Evolutionary conservation across 129 eudicot genomes (phyloP).

Genomic region (Pittosporum tobira): DNA sequence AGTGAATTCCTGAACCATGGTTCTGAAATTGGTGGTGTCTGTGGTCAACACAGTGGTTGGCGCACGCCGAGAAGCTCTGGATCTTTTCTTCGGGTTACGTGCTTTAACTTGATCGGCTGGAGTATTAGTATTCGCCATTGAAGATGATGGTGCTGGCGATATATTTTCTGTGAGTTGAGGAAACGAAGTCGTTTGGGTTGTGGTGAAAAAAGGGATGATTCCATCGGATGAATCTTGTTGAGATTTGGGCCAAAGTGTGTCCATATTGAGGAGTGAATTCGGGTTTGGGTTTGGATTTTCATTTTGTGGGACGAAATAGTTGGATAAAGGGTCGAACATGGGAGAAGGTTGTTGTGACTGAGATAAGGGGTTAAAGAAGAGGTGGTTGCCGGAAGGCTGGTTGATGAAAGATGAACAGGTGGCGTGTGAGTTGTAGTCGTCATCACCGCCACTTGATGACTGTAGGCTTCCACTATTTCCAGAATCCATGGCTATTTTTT

Average conservation of each 20-base stretch:
- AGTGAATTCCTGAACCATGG: conserved; percentile 92
- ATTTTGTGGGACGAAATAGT: conserved; percentile 19
- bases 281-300: conserved; percentile 15
- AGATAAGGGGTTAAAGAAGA: conserved; percentile 13
- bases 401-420: conserved; percentile 20
- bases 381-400: conserved; percentile 14
- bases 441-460: conserved; percentile 66
- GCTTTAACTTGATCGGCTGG: conserved; percentile 4
- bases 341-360: conserved; percentile 14
- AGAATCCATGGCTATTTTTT: conserved; percentile 42
- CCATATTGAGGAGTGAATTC: conserved; percentile 26
- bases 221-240: conserved; percentile 20
- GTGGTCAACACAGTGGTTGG: conserved; percentile 88
- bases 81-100: conserved; percentile 69
- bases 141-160: background rate
- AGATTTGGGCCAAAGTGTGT: conserved; percentile 27
- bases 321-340: conserved; percentile 33
- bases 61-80: conserved; percentile 77
- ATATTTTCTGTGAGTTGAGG: background rate
- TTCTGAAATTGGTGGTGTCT: conserved; percentile 74
- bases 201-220: conserved; percentile 1
- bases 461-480: conserved; percentile 66
- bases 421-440: conserved; percentile 60
- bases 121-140: background rate
- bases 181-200: conserved; percentile 13